Evolutionary conservation across 495 filamentous ascomycete genomes (phyloP), one percentile per base, ranked within the genome.

Genomic region (Podospora sp.): DNA sequence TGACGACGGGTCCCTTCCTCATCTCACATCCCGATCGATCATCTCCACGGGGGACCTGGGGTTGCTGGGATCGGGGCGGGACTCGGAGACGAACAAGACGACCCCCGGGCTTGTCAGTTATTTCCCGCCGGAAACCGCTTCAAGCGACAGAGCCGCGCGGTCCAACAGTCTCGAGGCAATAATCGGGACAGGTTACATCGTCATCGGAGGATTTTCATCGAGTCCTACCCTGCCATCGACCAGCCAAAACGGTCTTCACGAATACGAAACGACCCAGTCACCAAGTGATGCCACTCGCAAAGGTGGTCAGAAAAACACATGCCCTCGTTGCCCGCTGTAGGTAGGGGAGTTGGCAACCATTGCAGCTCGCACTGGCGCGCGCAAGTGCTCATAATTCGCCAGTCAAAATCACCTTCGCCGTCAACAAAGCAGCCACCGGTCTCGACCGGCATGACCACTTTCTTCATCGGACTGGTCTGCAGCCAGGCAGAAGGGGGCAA

Each of bases 131-230:
- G 9, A 51, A 21, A 26, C 60, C 35, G 62, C 25, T 27, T 21
- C 27, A 51, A 35, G 62, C 62, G 63, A 58, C 52, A 46, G 52
- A 65, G 52, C 62, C 62, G 52, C 62, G 51, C 62, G 33, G 60
- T 22, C 36, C 60, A 46, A 62, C 40, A 14, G 21, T 36, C 21
- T 21, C 18, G 33, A 12, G 24, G 56, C 56, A 27, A 35, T 29
- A 9, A 27, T 26, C 63, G 49, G 26, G 33, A 29, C 25, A 27
- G 29, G 62, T 52, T 53, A 63, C 50, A 63, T 63, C 62, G 46
- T 46, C 50, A 24, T 50, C 60, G n/a, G 26, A 18, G 29, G n/a
- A n/a, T 22, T 12, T 29, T 35, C 24, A 26, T 26, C 52, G 6
- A 55, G 14, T 22, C 20, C 52, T 26, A 22, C 24, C 7, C 16